These are phyloP conservation scores for Cornus florida DNA, from an alignment of 148 eudicot genomes.

Conservation along the genomic window DNA sequence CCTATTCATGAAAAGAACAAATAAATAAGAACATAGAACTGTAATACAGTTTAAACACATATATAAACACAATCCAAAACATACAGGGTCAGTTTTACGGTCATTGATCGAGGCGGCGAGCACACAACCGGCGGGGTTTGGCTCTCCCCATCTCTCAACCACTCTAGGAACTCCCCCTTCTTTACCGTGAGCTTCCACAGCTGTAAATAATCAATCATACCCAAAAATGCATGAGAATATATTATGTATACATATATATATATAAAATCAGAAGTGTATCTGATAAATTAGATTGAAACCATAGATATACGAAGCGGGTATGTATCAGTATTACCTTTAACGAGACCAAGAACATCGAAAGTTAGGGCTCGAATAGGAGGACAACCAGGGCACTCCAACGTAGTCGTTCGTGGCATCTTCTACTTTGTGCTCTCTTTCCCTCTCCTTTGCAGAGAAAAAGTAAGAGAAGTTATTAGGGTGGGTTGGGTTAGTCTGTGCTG, in stretches of 20 bases:
- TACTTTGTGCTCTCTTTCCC: not conserved
- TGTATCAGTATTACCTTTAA: conserved; percentile 52
- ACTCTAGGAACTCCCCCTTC: conserved; percentile 63
- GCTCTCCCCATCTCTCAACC: conserved; percentile 93
- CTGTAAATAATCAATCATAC: conserved; percentile 33
- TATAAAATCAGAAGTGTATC: not conserved
- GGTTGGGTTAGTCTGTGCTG: no score
- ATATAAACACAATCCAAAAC: not conserved
- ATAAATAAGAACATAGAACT: no score
- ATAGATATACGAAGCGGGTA: no score
- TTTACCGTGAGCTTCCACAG: conserved; percentile 75
- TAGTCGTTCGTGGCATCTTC: conserved; percentile 85
- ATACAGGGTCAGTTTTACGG: conserved; percentile 66
- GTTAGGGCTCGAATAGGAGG: conserved; percentile 86
- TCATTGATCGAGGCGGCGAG: conserved; percentile 71
- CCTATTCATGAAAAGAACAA: no score
- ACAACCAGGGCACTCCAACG: conserved; percentile 77
- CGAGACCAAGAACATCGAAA: conserved; percentile 78
- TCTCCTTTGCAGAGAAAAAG: no score
- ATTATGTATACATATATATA: not conserved
- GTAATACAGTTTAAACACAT: no score
- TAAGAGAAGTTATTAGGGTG: no score
- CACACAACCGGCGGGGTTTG: conserved; percentile 62
- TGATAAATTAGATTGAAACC: no score
- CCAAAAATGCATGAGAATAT: no score